Base-by-base conservation (phyloP, 2,329 filamentous ascomycete species). In the Emydomyces testavorans region DNA sequence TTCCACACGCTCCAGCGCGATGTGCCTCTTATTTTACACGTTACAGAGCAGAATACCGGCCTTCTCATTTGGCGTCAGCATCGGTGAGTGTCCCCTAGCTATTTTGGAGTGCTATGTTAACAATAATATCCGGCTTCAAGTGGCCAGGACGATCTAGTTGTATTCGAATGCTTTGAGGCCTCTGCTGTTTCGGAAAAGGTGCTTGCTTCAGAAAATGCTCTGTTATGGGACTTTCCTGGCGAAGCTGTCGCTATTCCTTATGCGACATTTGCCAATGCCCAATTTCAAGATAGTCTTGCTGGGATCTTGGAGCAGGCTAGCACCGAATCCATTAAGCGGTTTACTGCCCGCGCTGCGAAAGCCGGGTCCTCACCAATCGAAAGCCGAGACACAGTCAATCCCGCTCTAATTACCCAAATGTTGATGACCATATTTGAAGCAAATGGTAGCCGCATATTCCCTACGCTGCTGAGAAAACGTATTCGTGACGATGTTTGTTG, bases 401-500 rank as follows among this genome's bases (percentile, higher is more conserved):
- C 81, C 0, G 65, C 71, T 0, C 60, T 84, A 1, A 71, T 86
- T 2, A 75, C 71, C 0, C 70, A 77, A 6, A 67, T 82, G 50
- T 65, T 85, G 6, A 75, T 82, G 63, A 71, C 77, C 0, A 58
- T 84, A 0, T 60, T 85, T 0, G 73, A 78, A 54, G 73, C 69
- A 0, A 66, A 74, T 5, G 80, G 80, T 0, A 48, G 56, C 0
- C 53, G 63, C 0, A 50, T 65, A 0, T 46, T 60, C 0, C 62
- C 71, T 0, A 53, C 62, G 0, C 20, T 66, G 0, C 57, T 82
- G 1, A 65, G 65, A 0, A 85, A 85, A 57, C 67, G 73, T 1
- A 71, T 83, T 0, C 70, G 77, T 0, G 82, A 85, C 42, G 79
- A 82, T n/a, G 72, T 82, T 0, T 70, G 68, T 10, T 72, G 76